These are phyloP conservation scores for Casaregolazyma lundiana DNA, from an alignment of 1,139 yeast species.

Conservation along the genomic window DNA sequence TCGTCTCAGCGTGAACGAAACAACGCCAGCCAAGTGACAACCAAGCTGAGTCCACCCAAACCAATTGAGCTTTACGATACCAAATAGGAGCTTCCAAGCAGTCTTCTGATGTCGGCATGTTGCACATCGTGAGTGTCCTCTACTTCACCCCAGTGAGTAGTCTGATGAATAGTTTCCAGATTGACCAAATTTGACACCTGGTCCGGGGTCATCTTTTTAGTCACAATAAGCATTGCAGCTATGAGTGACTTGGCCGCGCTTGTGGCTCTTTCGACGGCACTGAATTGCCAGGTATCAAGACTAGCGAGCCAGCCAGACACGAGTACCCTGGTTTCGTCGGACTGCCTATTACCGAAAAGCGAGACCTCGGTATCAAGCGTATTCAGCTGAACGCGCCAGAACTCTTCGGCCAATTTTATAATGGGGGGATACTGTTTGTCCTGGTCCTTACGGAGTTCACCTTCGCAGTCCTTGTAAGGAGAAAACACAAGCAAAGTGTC, in stretches of 20 bases:
- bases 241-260: slow-evolving; percentile 81
- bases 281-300: slow-evolving; percentile 69
- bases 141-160: slow-evolving; percentile 94
- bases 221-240: slow-evolving; percentile 46
- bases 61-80: slow-evolving; percentile 24
- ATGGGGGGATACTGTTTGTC: slow-evolving; percentile 72
- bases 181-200: slow-evolving; percentile 75
- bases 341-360: slow-evolving; percentile 72
- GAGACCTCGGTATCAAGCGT: slow-evolving; percentile 82
- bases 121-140: slow-evolving; percentile 98
- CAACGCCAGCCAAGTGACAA: too few species aligned
- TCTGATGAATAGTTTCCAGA: slow-evolving; percentile 78
- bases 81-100: slow-evolving; percentile 76
- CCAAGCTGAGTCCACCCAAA: background rate
- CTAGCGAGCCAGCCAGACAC: slow-evolving; percentile 62
- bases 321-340: slow-evolving; percentile 52
- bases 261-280: slow-evolving; percentile 84
- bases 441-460: slow-evolving; percentile 70
- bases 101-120: slow-evolving; percentile 79
- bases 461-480: slow-evolving; percentile 79
- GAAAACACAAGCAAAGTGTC: slow-evolving; percentile 87
- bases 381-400: slow-evolving; percentile 50
- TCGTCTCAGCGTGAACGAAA: too few species aligned
- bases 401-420: slow-evolving; percentile 59
- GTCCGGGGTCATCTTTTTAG: slow-evolving; percentile 46